Conservation (phyloP, 2,329 filamentous ascomycete species). For the Geoglossum cookeanum region DNA sequence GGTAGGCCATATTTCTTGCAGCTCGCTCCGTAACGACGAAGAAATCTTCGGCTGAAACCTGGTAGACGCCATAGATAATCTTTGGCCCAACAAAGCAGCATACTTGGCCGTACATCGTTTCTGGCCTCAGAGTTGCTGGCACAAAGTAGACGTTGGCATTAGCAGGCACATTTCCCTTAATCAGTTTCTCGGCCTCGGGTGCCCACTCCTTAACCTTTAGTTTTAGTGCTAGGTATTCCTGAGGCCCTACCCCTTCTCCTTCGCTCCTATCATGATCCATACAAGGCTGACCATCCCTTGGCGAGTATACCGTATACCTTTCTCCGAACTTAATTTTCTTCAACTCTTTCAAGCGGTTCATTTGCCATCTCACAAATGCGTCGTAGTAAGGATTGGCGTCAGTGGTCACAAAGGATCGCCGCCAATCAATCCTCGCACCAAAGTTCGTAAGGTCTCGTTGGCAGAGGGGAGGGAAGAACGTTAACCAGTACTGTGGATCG, state of each 20-base stretch:
- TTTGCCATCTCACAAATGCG: slow-evolving; percentile 90
- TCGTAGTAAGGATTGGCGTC: slow-evolving; percentile 96
- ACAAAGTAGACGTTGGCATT: slow-evolving; percentile 73
- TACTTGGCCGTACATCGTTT: slow-evolving; percentile 98
- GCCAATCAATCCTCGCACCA: slow-evolving; percentile 81
- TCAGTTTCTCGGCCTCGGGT: slow-evolving; percentile 46
- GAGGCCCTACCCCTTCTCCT: slow-evolving; percentile 65
- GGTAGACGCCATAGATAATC: slow-evolving; percentile 77
- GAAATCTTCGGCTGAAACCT: slow-evolving; percentile 47
- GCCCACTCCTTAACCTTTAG: slow-evolving; percentile 83
- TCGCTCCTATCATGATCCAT: slow-evolving; percentile 72
- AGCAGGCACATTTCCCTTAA: slow-evolving; percentile 62
- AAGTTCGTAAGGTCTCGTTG: slow-evolving; percentile 64
- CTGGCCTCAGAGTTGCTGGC: slow-evolving; percentile 77
- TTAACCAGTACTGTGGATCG: slow-evolving; percentile 78
- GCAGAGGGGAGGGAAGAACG: slow-evolving; percentile 74
- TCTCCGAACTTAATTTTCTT: slow-evolving; percentile 89
- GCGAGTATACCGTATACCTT: slow-evolving; percentile 81
- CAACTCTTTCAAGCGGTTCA: slow-evolving; percentile 75
- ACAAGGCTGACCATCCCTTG: slow-evolving; percentile 74
- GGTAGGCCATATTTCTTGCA: slow-evolving; percentile 91
- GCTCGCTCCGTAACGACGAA: slow-evolving; percentile 66
- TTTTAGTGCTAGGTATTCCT: slow-evolving; percentile 88
- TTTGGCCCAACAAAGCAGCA: slow-evolving; percentile 89
- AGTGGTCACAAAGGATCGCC: slow-evolving; percentile 81